Conservation (phyloP, 2,329 filamentous ascomycete species). For the Xylaria sp. region DNA sequence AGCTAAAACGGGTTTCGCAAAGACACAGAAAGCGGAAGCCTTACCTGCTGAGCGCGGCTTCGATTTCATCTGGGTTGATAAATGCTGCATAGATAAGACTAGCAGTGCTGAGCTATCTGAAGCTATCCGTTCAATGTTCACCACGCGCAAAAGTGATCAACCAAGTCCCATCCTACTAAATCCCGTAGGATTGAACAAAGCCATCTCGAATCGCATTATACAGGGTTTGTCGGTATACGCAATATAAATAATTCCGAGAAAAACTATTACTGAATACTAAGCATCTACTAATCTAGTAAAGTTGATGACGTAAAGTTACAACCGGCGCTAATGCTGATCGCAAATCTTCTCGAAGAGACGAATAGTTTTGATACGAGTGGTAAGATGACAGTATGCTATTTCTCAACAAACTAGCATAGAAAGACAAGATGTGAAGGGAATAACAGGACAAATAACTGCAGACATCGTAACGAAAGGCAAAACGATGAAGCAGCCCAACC, state of each 20-base stretch:
- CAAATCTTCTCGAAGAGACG: too few species aligned
- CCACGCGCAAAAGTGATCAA: neutral
- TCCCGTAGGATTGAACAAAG: neutral
- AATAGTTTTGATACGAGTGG: too few species aligned
- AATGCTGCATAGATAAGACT: conserved; percentile 31
- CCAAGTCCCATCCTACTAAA: neutral
- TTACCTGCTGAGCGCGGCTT: conserved; percentile 29
- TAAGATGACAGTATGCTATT: too few species aligned
- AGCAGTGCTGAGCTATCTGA: too few species aligned
- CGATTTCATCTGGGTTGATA: conserved; percentile 32
- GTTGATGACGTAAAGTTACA: neutral
- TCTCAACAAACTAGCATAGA: too few species aligned
- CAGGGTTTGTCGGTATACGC: neutral
- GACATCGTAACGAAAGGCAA: too few species aligned
- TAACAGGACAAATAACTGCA: too few species aligned
- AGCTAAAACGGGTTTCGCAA: conserved; percentile 32
- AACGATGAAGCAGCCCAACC: too few species aligned
- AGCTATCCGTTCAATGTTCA: too few species aligned
- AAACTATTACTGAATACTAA: neutral
- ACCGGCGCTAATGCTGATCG: too few species aligned
- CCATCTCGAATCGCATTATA: too few species aligned
- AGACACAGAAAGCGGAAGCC: conserved; percentile 27
- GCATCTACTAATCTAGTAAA: neutral
- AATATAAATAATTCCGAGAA: neutral
- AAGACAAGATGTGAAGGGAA: too few species aligned